A percentile compares a stretch with the other conserved stretches of the same genome.
These are phyloP conservation scores for Aphanoascus verrucosus DNA, from an alignment of 2,329 filamentous ascomycete species.

Conservation along the genomic window DNA sequence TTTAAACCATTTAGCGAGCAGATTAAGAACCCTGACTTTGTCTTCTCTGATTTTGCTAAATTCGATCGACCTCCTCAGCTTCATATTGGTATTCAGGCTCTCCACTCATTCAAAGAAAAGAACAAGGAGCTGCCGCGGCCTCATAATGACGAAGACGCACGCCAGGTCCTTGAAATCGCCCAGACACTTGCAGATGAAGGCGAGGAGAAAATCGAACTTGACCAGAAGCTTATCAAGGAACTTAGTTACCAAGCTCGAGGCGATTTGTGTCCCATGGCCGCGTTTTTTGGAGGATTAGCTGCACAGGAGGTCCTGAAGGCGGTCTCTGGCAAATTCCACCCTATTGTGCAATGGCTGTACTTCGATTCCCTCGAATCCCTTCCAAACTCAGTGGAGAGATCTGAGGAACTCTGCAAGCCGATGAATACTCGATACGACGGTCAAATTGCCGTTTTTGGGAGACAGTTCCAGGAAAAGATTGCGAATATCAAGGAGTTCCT, in stretches of 20 bases:
- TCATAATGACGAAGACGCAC: constrained; percentile 74
- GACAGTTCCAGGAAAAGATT: constrained; percentile 87
- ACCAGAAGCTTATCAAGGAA: constrained; percentile 87
- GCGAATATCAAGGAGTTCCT: constrained; percentile 85
- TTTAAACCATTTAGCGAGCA: constrained; percentile 74
- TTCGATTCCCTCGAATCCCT: constrained; percentile 96
- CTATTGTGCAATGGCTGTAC: constrained; percentile 93
- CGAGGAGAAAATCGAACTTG: constrained; percentile 67
- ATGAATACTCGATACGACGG: constrained; percentile 82
- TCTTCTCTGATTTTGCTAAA: constrained; percentile 94
- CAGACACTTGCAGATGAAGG: constrained; percentile 56
- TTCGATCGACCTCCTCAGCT: constrained; percentile 90
- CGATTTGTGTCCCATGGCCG: constrained; percentile 83
- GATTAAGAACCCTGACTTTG: constrained; percentile 74
- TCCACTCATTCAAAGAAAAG: constrained; percentile 70
- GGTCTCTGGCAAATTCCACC: constrained; percentile 93
- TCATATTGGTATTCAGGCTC: constrained; percentile 82
- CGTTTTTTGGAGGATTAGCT: constrained; percentile 85
- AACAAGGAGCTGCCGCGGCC: constrained; percentile 66
- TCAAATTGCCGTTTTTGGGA: constrained; percentile 91
- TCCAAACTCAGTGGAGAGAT: constrained; percentile 61
- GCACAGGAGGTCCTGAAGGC: constrained; percentile 95
- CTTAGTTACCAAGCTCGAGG: constrained; percentile 88
- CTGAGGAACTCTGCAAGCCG: constrained; percentile 80
- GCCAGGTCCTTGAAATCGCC: constrained; percentile 63